A percentile compares a stretch with the other conserved stretches of the same genome.
Evolutionary conservation across 2,329 filamentous ascomycete genomes (phyloP).

Genomic region (Fusarium sp.): DNA sequence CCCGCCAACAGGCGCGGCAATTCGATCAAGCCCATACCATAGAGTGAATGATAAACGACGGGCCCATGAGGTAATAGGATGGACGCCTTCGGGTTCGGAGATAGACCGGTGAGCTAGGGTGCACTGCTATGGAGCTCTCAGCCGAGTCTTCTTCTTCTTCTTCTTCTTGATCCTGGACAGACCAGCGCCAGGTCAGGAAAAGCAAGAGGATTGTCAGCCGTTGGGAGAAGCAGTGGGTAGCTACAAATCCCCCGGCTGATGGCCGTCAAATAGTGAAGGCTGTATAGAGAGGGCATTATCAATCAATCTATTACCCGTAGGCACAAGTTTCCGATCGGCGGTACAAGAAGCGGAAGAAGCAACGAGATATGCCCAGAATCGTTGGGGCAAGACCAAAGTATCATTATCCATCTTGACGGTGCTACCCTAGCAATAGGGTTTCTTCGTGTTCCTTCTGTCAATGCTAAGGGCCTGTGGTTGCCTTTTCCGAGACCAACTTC

Average conservation of each 20-base stretch:
- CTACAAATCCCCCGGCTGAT: constrained; percentile 23
- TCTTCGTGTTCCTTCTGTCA: constrained; percentile 23
- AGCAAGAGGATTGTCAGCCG: constrained; percentile 42
- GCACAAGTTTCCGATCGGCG: constrained; percentile 36
- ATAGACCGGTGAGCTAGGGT: constrained; percentile 43
- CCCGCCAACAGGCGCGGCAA: constrained; percentile 36
- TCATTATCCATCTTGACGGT: constrained; percentile 18
- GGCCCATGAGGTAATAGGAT: constrained; percentile 19
- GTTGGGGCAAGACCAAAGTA: constrained; percentile 25
- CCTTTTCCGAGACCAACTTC: constrained; percentile 12
- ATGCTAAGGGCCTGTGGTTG: neutral
- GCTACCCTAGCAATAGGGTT: constrained; percentile 22
- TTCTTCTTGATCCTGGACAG: constrained; percentile 42
- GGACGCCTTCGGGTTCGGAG: constrained; percentile 34
- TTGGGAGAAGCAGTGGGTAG: constrained; percentile 36
- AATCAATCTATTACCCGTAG: constrained; percentile 11
- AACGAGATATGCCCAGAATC: constrained; percentile 26
- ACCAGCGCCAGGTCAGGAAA: constrained; percentile 39
- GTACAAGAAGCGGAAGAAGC: constrained; percentile 31
- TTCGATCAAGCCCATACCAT: constrained; percentile 11
- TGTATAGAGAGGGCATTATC: constrained; percentile 19
- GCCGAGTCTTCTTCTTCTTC: constrained; percentile 29
- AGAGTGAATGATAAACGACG: constrained; percentile 5
- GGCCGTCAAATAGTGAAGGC: constrained; percentile 39
- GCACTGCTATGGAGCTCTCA: constrained; percentile 42